phyloP scores from a whole-genome alignment of 345 rosid genomes.

The Trapa incisa region DNA sequence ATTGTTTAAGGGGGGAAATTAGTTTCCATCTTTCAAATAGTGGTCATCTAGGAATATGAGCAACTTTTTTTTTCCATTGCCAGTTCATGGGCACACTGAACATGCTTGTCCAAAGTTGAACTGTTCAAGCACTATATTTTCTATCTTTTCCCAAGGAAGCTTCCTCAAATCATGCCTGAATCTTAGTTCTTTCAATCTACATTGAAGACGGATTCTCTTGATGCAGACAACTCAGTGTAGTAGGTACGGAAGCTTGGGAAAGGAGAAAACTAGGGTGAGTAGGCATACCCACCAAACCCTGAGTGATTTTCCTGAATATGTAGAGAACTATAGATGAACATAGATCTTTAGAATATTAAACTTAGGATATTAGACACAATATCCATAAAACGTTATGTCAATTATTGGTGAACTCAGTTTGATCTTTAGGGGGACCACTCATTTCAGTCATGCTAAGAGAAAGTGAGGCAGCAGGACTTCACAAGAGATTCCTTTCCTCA shows the following conservation, averaged over 20 bases:
- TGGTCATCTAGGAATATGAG: not conserved
- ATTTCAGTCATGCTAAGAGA: slow-evolving; percentile 1
- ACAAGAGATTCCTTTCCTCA: not conserved
- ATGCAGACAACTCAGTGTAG: not conserved
- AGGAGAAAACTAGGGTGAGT: not conserved
- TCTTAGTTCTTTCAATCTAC: not conserved
- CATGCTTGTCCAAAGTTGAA: not conserved
- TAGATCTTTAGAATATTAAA: not conserved
- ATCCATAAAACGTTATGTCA: not conserved
- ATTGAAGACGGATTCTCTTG: not conserved
- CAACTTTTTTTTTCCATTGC: not conserved
- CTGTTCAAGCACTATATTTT: not conserved
- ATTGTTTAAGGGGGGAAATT: not conserved
- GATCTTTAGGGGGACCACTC: slow-evolving; percentile 1
- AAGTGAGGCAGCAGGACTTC: slow-evolving; percentile 2
- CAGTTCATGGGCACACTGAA: not conserved
- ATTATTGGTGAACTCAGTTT: not conserved
- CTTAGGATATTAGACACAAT: not conserved
- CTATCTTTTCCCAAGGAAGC: not conserved
- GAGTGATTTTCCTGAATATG: not conserved
- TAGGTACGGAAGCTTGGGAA: not conserved
- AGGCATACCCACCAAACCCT: not conserved
- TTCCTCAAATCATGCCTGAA: not conserved
- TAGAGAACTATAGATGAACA: not conserved
- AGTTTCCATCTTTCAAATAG: not conserved